phyloP scores from a whole-genome alignment of 805 yeast species.

The Citeromyces nyonsensis region DNA sequence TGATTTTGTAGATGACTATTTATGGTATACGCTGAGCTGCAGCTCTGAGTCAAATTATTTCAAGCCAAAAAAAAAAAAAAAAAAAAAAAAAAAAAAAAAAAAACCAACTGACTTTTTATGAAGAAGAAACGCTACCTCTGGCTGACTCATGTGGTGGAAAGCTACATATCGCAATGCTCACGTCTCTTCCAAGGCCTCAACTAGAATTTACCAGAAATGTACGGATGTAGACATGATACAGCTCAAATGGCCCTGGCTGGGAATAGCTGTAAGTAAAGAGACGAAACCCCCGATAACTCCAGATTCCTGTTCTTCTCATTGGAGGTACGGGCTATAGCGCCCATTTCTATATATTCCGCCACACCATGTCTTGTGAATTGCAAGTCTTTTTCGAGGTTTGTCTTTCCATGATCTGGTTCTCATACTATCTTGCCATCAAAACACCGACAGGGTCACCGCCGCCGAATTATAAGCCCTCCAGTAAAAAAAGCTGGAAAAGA shows the following conservation, averaged over 20 bases:
- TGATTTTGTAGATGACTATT: too few species aligned
- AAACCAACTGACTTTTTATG: too few species aligned
- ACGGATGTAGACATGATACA: constrained; percentile 1
- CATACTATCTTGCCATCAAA: constrained; percentile 55
- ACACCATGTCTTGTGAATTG: constrained; percentile 18
- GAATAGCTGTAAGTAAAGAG: constrained; percentile 8
- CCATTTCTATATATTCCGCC: constrained; percentile 35
- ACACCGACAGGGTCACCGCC: constrained; percentile 62
- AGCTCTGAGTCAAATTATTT: too few species aligned
- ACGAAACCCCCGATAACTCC: constrained; percentile 3
- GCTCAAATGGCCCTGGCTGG: constrained; percentile 9
- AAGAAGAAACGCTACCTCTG: too few species aligned
- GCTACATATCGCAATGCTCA: too few species aligned
- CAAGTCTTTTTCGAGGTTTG: constrained; percentile 32
- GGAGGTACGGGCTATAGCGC: constrained; percentile 45
- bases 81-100: too few species aligned
- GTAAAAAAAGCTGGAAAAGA: constrained; percentile 28
- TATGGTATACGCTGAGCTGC: too few species aligned
- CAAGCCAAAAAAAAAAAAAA: too few species aligned
- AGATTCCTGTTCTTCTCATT: constrained; percentile 56
- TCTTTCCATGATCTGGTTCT: constrained; percentile 50
- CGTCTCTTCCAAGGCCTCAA: too few species aligned
- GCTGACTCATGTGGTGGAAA: too few species aligned
- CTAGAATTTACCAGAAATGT: too few species aligned
- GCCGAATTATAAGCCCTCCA: constrained; percentile 17